These are phyloP conservation scores for Calendula officinalis DNA, from an alignment of 129 eudicot genomes.

Conservation along the genomic window DNA sequence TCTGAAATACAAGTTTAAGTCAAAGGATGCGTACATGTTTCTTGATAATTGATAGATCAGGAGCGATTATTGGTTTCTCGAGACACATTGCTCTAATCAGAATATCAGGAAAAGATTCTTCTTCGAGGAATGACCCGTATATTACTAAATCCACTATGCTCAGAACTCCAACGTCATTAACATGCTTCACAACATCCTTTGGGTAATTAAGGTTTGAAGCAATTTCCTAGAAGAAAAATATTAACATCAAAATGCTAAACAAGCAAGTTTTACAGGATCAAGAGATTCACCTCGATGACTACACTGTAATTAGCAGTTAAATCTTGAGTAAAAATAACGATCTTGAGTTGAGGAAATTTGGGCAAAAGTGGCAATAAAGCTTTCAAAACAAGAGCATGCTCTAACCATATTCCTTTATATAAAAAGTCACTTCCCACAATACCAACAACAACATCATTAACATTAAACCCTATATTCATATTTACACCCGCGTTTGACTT, in stretches of 20 bases:
- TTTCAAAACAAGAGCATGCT: constrained; percentile 74
- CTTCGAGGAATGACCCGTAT: constrained; percentile 84
- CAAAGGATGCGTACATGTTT: constrained; percentile 58
- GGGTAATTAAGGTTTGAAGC: constrained; percentile 63
- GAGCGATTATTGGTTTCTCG: constrained; percentile 80
- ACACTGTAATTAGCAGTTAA: constrained; percentile 52
- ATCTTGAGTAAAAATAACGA: constrained; percentile 56
- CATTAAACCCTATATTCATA: constrained; percentile 32
- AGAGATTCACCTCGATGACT: constrained; percentile 60
- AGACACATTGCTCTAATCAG: constrained; percentile 77
- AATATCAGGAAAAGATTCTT: constrained; percentile 65
- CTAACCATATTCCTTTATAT: constrained; percentile 88
- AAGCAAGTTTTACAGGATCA: background rate
- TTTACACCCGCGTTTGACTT: constrained; percentile 44
- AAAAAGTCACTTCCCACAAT: constrained; percentile 67
- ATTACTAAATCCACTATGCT: constrained; percentile 61
- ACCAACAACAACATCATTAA: constrained; percentile 62
- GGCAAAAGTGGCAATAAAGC: constrained; percentile 63
- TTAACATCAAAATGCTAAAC: constrained; percentile 16
- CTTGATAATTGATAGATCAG: constrained; percentile 59
- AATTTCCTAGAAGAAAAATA: constrained; percentile 47
- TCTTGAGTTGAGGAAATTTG: constrained; percentile 53
- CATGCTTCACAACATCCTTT: constrained; percentile 55
- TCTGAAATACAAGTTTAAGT: constrained; percentile 2
- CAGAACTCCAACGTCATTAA: constrained; percentile 39